Conservation (phyloP, 2,329 filamentous ascomycete genomes). For the Delphinella strobiligena region DNA sequence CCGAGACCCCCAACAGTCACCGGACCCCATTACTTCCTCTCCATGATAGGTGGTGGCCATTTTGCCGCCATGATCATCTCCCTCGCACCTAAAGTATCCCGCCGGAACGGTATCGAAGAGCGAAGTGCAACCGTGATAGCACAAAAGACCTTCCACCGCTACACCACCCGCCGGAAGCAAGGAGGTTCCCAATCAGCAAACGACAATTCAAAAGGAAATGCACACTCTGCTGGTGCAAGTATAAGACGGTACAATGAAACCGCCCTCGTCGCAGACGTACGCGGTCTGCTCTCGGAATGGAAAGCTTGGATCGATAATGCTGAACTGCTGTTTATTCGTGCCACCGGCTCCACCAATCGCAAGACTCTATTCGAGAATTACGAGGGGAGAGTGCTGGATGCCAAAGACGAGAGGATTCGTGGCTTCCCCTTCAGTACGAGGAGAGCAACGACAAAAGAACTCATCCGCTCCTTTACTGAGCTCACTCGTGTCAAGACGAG, state of each 20-base stretch:
- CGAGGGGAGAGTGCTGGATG: constrained; percentile 69
- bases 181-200: constrained; percentile 91
- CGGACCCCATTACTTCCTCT: constrained; percentile 82
- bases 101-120: constrained; percentile 61
- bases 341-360: constrained; percentile 75
- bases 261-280: constrained; percentile 78
- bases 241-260: constrained; percentile 90
- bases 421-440: constrained; percentile 90
- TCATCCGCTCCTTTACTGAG: constrained; percentile 91
- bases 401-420: constrained; percentile 68
- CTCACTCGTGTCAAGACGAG: constrained; percentile 80
- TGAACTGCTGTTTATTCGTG: constrained; percentile 77
- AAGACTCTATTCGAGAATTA: constrained; percentile 84
- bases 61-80: constrained; percentile 96
- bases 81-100: constrained; percentile 65
- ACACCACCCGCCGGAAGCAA: constrained; percentile 91
- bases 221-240: constrained; percentile 84
- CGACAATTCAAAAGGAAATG: constrained; percentile 84
- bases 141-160: constrained; percentile 96
- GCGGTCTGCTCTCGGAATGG: constrained; percentile 72
- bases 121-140: constrained; percentile 78
- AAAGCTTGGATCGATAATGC: constrained; percentile 71
- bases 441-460: constrained; percentile 81
- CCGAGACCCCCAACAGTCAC: constrained; percentile 41
- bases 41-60: constrained; percentile 96